phyloP scores from a whole-genome alignment of 106 monocot genomes.

The Amphibolis antarctica region DNA sequence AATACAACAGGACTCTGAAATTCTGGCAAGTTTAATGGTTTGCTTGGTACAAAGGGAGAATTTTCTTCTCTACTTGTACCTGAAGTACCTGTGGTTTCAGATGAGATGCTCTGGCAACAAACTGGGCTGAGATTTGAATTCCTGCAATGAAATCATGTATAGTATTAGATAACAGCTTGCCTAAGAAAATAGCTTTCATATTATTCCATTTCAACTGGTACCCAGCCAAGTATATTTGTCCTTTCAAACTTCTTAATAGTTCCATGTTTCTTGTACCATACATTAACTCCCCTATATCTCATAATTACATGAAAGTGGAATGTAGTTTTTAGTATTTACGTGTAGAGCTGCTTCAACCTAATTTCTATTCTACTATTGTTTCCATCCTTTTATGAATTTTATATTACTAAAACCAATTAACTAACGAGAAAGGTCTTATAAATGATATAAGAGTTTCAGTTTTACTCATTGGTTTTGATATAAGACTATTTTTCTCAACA shows the following conservation, averaged over 20 bases:
- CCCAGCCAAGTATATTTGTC: neutral
- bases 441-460: no score
- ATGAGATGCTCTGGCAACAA: constrained; percentile 5
- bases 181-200: neutral
- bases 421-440: no score
- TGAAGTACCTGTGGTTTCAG: neutral
- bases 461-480: no score
- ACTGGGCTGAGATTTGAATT: constrained; percentile 26
- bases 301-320: no score
- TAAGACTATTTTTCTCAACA: no score
- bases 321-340: neutral
- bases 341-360: neutral
- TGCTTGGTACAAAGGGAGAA: constrained; percentile 17
- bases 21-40: constrained; percentile 33
- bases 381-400: no score
- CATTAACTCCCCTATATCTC: neutral
- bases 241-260: neutral
- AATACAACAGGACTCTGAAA: constrained; percentile 36
- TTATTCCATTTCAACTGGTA: neutral
- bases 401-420: no score
- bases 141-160: constrained; percentile 22
- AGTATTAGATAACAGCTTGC: neutral
- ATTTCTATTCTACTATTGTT: neutral
- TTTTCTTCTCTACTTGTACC: constrained; percentile 22
- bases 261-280: no score